These are phyloP conservation scores for Xylariaceae sp. DNA, from an alignment of 2,329 filamentous ascomycete species.

Conservation along the genomic window DNA sequence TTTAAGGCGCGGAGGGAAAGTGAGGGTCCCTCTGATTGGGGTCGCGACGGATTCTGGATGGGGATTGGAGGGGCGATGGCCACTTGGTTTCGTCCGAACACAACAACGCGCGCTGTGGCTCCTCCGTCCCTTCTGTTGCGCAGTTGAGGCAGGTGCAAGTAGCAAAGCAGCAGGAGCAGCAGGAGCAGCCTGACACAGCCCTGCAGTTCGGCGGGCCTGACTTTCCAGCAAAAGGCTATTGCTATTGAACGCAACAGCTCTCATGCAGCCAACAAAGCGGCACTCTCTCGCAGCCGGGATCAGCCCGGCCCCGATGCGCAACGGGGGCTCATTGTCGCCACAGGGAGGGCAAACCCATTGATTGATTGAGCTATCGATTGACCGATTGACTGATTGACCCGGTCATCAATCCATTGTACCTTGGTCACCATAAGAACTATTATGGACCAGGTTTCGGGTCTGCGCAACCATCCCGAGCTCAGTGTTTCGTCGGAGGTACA, in stretches of 20 bases:
- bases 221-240: constrained; percentile 5
- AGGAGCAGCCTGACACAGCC: not conserved
- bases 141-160: not conserved
- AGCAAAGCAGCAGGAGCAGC: not conserved
- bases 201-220: constrained; percentile 1
- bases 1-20: constrained; percentile 2
- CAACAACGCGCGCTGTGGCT: not conserved
- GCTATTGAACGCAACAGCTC: constrained; percentile 13
- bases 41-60: constrained; percentile 20
- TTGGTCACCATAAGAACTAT: constrained; percentile 7
- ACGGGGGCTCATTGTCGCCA: constrained; percentile 16
- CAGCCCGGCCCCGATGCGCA: constrained; percentile 19
- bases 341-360: constrained; percentile 2
- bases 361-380: constrained; percentile 7
- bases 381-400: not conserved
- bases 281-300: constrained; percentile 10
- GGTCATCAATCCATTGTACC: constrained; percentile 8
- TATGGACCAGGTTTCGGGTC: constrained; percentile 10
- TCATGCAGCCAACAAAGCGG: constrained; percentile 14
- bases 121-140: constrained; percentile 1
- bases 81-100: constrained; percentile 26
- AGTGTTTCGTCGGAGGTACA: constrained; percentile 13
- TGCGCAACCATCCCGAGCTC: constrained; percentile 17
- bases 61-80: constrained; percentile 28
- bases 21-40: constrained; percentile 17